Base-by-base conservation (phyloP, 495 filamentous ascomycete species). In the Annulohypoxylon bovei region DNA sequence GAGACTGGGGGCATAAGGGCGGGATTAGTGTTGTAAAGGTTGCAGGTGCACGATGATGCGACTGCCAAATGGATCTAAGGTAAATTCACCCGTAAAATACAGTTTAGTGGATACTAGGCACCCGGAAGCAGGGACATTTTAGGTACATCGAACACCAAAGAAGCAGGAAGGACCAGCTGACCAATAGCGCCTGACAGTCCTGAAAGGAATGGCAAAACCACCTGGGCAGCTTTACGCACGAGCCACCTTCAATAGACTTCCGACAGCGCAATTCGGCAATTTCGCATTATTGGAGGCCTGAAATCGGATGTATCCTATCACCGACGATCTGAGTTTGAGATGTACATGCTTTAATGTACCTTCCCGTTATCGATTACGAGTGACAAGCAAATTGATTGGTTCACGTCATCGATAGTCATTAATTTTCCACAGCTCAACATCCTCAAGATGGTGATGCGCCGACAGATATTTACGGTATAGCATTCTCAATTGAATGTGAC, bases 331-430 rank as follows among this genome's bases (percentile, higher is more conserved):
- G 25, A 30, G 12, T 25, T 37, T 57, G 14, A 57, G 12, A 37
- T 14, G 11, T 25, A 62, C 32, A 16, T 50, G 6, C 18, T 37
- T 40, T 25, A n/a, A 56, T 37, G 32, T 25, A 35, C 32, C 28
- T 20, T 20, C n/a, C 12, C 47, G 14, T 70, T 70, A 70, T 65
- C 61, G 68, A 70, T 63, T 50, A 52, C 14, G 27, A 42, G 18
- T 42, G 39, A 42, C 16, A 37, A 18, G 6, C 7, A 52, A 33
- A 27, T 56, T 65, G 62, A 65, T 70, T 70, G 61, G 60, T 65
- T 71, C 63, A 42, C 63, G 68, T 67, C 68, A 71, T 67, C 47
- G 54, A 67, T 42, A 28, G 20, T 63, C 52, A 54, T 68, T 59
- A 73, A 65, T 69, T 69, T 68, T 68, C 64, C 56, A 49, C 11